phyloP scores from a whole-genome alignment of 805 yeast species.

The Ogataea saltuana region DNA sequence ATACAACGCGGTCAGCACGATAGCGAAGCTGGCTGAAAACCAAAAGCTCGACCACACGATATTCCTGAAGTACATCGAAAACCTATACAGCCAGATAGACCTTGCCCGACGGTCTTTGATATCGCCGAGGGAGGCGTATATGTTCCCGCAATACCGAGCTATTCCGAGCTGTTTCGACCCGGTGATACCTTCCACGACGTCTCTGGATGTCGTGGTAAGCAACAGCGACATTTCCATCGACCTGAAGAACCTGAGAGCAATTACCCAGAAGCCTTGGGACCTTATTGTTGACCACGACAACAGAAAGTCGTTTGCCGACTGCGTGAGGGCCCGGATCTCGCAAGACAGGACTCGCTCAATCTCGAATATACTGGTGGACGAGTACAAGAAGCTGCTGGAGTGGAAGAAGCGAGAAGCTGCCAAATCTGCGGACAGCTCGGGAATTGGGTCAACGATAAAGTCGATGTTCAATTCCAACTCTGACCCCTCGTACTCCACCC shows the following conservation, averaged over 20 bases:
- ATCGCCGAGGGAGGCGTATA: constrained; percentile 53
- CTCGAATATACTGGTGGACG: constrained; percentile 41
- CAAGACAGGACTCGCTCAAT: constrained; percentile 42
- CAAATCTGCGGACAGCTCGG: constrained; percentile 11
- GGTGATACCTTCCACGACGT: constrained; percentile 44
- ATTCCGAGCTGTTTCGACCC: constrained; percentile 44
- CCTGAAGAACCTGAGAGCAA: constrained; percentile 48
- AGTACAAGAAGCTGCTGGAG: constrained; percentile 37
- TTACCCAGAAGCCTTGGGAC: constrained; percentile 65
- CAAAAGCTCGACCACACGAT: constrained; percentile 23
- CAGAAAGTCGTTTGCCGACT: constrained; percentile 54
- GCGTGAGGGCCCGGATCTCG: constrained; percentile 55
- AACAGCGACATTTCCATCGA: constrained; percentile 67
- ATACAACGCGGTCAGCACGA: constrained; percentile 45
- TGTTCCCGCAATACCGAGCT: constrained; percentile 58
- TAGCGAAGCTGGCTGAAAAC: constrained; percentile 38
- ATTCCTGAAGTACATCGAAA: constrained; percentile 27
- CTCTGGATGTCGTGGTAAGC: constrained; percentile 58
- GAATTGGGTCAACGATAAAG: constrained; percentile 25
- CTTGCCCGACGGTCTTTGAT: constrained; percentile 41
- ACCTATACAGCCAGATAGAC: constrained; percentile 34
- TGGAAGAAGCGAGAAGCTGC: constrained; percentile 29
- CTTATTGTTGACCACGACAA: constrained; percentile 47
- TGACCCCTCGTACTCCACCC: constrained; percentile 36
- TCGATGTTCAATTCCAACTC: constrained; percentile 27